A percentile compares a stretch with the other conserved stretches of the same genome.
These are phyloP conservation scores for Hibiscus mutabilis DNA, from an alignment of 345 rosid species.

Conservation along the genomic window DNA sequence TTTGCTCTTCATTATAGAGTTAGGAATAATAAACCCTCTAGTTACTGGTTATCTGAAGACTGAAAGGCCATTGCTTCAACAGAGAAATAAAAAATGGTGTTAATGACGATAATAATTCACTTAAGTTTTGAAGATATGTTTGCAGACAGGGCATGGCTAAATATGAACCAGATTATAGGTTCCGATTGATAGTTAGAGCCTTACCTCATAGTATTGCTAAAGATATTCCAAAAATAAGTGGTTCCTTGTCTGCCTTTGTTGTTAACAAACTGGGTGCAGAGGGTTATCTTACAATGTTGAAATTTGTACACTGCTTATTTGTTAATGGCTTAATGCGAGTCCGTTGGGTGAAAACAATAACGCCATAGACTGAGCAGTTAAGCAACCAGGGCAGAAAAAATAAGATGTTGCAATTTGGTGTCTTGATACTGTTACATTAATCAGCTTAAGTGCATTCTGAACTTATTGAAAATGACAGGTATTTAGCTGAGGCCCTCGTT, in stretches of 20 bases:
- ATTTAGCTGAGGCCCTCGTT: slow-evolving; percentile 48
- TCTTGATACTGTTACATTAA: not conserved
- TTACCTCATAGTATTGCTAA: not conserved
- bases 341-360: not conserved
- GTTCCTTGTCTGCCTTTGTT: not conserved
- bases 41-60: not conserved
- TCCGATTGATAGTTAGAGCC: not conserved
- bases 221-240: not conserved
- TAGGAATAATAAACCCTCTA: not conserved
- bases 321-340: not conserved
- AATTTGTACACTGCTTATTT: not conserved
- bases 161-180: not conserved
- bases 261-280: not conserved
- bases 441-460: not conserved
- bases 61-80: not conserved
- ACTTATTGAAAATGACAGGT: slow-evolving; percentile 26
- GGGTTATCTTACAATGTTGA: not conserved
- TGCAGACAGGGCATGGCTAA: not conserved
- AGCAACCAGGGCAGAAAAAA: not conserved
- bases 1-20: not conserved
- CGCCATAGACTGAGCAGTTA: not conserved
- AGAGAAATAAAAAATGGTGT: not conserved
- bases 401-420: not conserved
- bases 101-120: not conserved
- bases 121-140: not conserved